Percentiles rank a stretch among this genome's conserved stretches.
Conservation (phyloP, 148 eudicot genomes). For the Mesembryanthemum crystallinum region DNA sequence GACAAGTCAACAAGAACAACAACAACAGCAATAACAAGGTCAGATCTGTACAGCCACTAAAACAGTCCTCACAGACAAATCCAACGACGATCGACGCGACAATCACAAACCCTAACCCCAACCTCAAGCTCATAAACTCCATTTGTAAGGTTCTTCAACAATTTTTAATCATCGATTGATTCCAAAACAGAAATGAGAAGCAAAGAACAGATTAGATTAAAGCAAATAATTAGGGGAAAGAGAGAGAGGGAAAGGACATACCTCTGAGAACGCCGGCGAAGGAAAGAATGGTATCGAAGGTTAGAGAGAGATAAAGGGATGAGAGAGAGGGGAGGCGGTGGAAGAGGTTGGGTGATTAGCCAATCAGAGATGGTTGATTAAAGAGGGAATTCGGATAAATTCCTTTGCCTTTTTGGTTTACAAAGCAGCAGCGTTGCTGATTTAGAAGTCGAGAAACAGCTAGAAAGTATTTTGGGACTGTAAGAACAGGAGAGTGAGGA, state of each 20-base stretch:
- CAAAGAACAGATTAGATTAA: constrained; percentile 22
- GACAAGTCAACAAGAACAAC: constrained; percentile 26
- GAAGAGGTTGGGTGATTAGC: neutral
- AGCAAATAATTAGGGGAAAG: neutral
- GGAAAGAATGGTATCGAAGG: constrained; percentile 33
- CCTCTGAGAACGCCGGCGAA: constrained; percentile 40
- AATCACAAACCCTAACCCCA: constrained; percentile 34
- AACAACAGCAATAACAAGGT: constrained; percentile 23
- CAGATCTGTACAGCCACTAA: constrained; percentile 25
- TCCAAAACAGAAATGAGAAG: constrained; percentile 21
- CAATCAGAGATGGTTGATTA: neutral
- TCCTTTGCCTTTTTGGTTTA: neutral
- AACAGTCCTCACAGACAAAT: constrained; percentile 14
- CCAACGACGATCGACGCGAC: constrained; percentile 27
- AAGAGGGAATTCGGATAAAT: neutral
- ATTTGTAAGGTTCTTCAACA: neutral
- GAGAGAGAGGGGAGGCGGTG: neutral
- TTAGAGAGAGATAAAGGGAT: neutral
- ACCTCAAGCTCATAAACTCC: constrained; percentile 20
- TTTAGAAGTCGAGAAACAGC: neutral
- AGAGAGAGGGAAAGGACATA: constrained; percentile 22
- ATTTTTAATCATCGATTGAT: neutral
- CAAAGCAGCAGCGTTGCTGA: neutral
- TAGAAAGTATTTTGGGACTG: neutral
- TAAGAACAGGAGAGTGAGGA: too few species aligned